Base-by-base conservation (phyloP, 2,329 filamentous ascomycete genomes). In the Chrysosporium queenslandicum region DNA sequence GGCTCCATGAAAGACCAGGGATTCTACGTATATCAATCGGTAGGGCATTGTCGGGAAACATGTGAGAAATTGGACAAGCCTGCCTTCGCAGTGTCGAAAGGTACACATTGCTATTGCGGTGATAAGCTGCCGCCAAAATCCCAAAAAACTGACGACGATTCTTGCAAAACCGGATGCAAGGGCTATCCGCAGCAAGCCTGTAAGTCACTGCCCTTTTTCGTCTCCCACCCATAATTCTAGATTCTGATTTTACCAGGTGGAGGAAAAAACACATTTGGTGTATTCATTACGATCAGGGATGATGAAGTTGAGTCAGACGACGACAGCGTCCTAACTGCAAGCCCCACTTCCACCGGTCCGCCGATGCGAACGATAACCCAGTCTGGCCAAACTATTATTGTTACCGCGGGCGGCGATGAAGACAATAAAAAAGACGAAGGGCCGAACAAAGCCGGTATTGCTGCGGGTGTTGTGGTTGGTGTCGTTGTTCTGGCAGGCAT, bases 401-500 rank as follows among this genome's bases (percentile, higher is more conserved):
- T 65, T 52, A 60, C 68, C 1, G 55, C 61, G 18, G 34, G 52
- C 1, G 49, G 40, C 36, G 46, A 48, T 12, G 27, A 20, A 21
- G 41, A 6, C 20, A 47, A n/a, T n/a, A n/a, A 49, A 12, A 59
- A 60, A 16, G 64, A 66, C 18, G 58, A 64, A 49, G 71, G 75
- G 7, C 73, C 82, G n/a, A 90, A 84, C 64, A 86, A 81, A n/a
- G 86, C 82, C 36, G 88, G 85, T 46, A 90, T 97, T 59, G 89
- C 86, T 16, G 91, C 83, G 8, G 91, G 91, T 55, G 86, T 88
- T 1, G 90, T 96, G 1, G 86, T 92, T 7, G 89, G 87, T 54
- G 80, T 95, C 1, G 73, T 94, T 1, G 86, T 72, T 1, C 63
- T 89, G 3, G 78, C 74, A 50, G 85, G 76, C 12, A 75, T 86